Base-by-base conservation (phyloP, 2,329 filamentous ascomycete genomes). In the Lomentospora prolificans region DNA sequence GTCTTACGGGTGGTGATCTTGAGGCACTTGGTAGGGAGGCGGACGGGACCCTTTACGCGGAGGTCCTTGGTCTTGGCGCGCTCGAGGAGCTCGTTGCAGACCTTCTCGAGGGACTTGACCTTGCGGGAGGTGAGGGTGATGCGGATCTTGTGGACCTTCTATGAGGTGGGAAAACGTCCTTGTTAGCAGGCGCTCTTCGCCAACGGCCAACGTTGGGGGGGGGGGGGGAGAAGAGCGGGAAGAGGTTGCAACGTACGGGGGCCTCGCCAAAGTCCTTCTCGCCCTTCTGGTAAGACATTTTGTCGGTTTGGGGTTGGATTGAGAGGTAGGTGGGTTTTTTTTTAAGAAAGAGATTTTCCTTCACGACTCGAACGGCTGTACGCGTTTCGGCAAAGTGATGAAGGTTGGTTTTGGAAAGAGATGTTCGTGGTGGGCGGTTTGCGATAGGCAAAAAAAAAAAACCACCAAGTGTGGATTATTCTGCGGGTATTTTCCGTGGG, bases 1-100 rank as follows among this genome's bases (percentile, higher is more conserved):
- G 94, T 97, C 88, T 99, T 99, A 72, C 94, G 88, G 82, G 94
- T 96, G 74, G 89, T 90, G 82, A 96, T 85, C 83, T 94, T 90
- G 70, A 97, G 84, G 74, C 84, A 89, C 87, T 96, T 96, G 81
- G 91, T 96, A 53, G 59, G 59, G 69, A 96, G 87, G 71, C 92
- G 90, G 76, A 97, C 92, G 73, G 92, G 90, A 71, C 94, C 92
- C 87, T 97, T 97, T 80, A 95, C 90, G 73, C 88, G 87, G 70
- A 99, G 89, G 73, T 95, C 90, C 91, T 99, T 99, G 81, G 81
- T 85, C 83, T 95, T 95, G 72, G 94, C 90, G 72, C 94, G 92
- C 79, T 99, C 94, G 75, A 97, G 91, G 74, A 99, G 89, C 81
- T 97, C 94, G 72, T 85, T 81, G 85, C 90, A 96, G 74, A 97